Evolutionary conservation across 1,139 yeast genomes (phyloP).

Genomic region (Pichia sp.): DNA sequence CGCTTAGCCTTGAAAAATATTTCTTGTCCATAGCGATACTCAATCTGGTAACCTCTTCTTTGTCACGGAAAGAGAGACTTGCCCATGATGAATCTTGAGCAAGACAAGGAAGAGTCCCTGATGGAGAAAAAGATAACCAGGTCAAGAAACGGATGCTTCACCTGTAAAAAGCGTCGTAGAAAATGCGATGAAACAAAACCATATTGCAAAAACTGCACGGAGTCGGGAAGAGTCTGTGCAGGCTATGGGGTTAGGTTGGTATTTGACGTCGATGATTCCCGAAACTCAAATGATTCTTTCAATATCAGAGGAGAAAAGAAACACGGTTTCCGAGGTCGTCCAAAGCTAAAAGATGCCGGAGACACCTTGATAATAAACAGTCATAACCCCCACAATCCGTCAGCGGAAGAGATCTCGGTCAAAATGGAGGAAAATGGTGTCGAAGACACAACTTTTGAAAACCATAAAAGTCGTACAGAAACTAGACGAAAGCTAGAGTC

Average conservation of each 20-base stretch:
- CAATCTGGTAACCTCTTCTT: not conserved
- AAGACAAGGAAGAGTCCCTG: constrained; percentile 12
- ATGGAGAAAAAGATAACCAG: constrained; percentile 41
- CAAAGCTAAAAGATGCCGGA: constrained; percentile 22
- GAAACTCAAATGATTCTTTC: constrained; percentile 21
- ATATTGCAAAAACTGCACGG: constrained; percentile 46
- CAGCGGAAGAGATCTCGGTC: not conserved
- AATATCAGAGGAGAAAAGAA: constrained; percentile 32
- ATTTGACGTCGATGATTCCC: constrained; percentile 45
- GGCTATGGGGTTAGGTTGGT: constrained; percentile 46
- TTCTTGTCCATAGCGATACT: not conserved
- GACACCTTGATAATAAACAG: not conserved
- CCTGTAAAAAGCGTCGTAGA: constrained; percentile 44
- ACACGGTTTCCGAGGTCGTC: constrained; percentile 37
- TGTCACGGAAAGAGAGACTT: not conserved
- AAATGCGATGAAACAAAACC: constrained; percentile 60
- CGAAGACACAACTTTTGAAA: not conserved
- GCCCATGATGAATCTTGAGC: not conserved
- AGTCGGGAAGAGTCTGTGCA: constrained; percentile 42
- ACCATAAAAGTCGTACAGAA: not conserved
- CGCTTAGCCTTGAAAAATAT: not conserved
- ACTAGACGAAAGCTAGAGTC: too few relatives aligned
- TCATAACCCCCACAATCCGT: not conserved
- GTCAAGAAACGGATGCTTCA: constrained; percentile 47
- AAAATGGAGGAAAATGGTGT: not conserved